Evolutionary conservation across 2,329 filamentous ascomycete species (phyloP), one percentile per base, ranked within the genome.

Genomic region (Ascochyta pisi): DNA sequence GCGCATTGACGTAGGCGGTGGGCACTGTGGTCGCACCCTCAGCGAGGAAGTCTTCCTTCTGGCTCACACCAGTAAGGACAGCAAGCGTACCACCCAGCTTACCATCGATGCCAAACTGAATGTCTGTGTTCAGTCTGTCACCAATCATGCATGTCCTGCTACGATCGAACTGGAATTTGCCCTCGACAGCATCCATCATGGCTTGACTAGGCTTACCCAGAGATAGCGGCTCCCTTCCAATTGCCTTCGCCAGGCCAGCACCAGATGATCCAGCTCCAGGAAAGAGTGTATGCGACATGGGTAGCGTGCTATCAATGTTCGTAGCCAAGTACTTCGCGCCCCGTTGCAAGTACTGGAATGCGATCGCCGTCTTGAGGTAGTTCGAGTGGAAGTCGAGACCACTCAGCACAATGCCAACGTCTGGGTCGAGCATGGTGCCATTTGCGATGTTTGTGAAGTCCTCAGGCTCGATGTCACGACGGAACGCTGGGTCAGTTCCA

Each of bases 161-260:
- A 34, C 93, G 85, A 74, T 98, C 88, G 50, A 99, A 89, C 64
- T 90, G 84, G 76, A 98, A 97, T 77, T 96, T 96, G 55, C 94
- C 94, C 81, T 98, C 94, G 54, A 99, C 90, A 3, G 95, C 92
- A 75, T 98, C 94, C 94, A 99, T 96, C 95, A 99, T 99, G 4
- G 94, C 94, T 80, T 96, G 92, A 73, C 92, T 96, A 3, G 95
- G 95, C 79, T 99, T 99, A 0, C 95, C 95, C 37, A 98, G 79
- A 3, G 91, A 87, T 29, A 92, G 77, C 0, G 95, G 94, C 67
- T 89, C 82, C 73, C 85, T 78, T 3, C 83, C 83, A 16, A 78
- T 79, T 4, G 80, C 79, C 61, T 89, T 89, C 50, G 89, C 82
- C 57, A 99, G 78, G 2, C 92, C 91, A 24, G 91, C 86, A 45